These are phyloP conservation scores for Trypanosoma melophagium DNA, from an alignment of 208 protist genomes.

Conservation along the genomic window DNA sequence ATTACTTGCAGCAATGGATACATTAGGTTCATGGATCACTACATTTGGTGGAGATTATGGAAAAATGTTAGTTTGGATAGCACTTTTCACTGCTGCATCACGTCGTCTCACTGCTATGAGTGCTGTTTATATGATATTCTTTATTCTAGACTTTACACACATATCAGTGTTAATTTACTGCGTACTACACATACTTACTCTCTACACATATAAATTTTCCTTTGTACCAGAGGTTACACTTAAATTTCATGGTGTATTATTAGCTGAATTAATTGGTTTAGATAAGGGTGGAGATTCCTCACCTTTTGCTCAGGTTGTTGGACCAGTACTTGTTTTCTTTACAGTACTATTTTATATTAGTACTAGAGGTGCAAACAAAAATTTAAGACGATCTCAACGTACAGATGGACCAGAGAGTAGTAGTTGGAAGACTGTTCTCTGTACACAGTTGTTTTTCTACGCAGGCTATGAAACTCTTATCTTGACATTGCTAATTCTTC, in stretches of 20 bases:
- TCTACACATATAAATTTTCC: constrained; percentile 34
- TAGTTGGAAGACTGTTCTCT: constrained; percentile 21
- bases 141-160: constrained; percentile 26
- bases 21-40: constrained; percentile 6
- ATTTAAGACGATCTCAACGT: constrained; percentile 10
- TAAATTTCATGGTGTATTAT: background rate
- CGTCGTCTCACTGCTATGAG: constrained; percentile 7
- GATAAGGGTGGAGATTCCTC: constrained; percentile 6
- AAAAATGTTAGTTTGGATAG: constrained; percentile 22
- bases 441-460: constrained; percentile 26
- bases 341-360: constrained; percentile 24
- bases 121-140: constrained; percentile 29
- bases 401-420: constrained; percentile 25
- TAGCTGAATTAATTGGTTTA: constrained; percentile 26
- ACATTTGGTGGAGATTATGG: constrained; percentile 30
- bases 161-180: constrained; percentile 31
- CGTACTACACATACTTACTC: constrained; percentile 23
- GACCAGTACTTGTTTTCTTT: constrained; percentile 30
- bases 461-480: constrained; percentile 24
- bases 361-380: constrained; percentile 12
- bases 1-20: constrained; percentile 20
- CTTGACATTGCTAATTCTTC: constrained; percentile 21
- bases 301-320: constrained; percentile 14
- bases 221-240: constrained; percentile 23
- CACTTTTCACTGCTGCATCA: constrained; percentile 15